Percentiles rank a stretch among this genome's conserved stretches.
phyloP scores from a whole-genome alignment of 192 early-diverging fungal genomes.

The Gigaspora rosea region DNA sequence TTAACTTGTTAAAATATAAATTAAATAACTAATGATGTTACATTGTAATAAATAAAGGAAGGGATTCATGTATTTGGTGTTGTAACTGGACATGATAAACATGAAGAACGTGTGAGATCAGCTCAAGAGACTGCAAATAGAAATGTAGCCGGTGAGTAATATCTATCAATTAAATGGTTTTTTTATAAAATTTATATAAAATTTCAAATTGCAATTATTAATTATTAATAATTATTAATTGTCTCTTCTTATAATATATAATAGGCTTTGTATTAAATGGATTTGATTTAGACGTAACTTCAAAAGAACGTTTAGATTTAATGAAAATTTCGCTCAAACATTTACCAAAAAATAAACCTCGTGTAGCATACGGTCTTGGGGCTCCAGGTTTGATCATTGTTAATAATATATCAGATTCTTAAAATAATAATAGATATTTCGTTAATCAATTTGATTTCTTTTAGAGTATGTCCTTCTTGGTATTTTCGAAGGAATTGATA shows the following conservation, averaged over 20 bases:
- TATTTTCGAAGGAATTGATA: conserved; percentile 62
- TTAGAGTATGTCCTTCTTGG: conserved; percentile 53
- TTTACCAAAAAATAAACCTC: conserved; percentile 56
- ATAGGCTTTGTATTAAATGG: conserved; percentile 56
- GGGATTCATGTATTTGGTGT: conserved; percentile 51
- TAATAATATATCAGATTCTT: background rate
- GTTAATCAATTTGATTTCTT: background rate
- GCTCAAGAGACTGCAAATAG: conserved; percentile 47
- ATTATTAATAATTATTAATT: no score
- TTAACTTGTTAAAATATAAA: background rate
- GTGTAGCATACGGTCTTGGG: conserved; percentile 54
- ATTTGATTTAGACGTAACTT: conserved; percentile 35
- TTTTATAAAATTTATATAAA: background rate
- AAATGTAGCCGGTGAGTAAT: conserved; percentile 41
- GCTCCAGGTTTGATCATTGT: conserved; percentile 45
- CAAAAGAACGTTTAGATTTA: conserved; percentile 39
- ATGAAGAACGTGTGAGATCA: conserved; percentile 51
- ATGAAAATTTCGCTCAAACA: conserved; percentile 50
- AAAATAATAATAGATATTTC: background rate
- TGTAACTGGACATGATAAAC: conserved; percentile 47
- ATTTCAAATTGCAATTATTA: no score
- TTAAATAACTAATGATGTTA: background rate
- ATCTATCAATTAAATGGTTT: conserved; percentile 11
- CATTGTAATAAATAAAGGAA: background rate
- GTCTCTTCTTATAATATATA: background rate